A percentile compares a stretch with the other conserved stretches of the same genome.
These are phyloP conservation scores for Daldinia sp. DNA, from an alignment of 2,329 filamentous ascomycete genomes.

Conservation along the genomic window DNA sequence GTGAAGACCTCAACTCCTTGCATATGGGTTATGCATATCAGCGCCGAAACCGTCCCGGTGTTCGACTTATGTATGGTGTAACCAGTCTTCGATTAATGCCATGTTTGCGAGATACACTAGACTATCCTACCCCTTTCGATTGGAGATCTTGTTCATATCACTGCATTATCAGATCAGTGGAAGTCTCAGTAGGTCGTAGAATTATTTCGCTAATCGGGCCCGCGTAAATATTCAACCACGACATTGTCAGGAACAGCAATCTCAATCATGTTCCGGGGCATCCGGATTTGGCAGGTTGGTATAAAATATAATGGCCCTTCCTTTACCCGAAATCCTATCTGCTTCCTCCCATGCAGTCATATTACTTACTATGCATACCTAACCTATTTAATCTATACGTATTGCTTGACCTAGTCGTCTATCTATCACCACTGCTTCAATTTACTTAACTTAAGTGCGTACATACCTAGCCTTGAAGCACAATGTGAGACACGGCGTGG, in stretches of 20 bases:
- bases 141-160: conserved; percentile 8
- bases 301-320: conserved; percentile 23
- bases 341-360: conserved; percentile 39
- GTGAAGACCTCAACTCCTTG: conserved; percentile 35
- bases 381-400: conserved; percentile 22
- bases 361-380: conserved; percentile 12
- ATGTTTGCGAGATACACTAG: conserved; percentile 14
- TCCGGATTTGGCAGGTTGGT: conserved; percentile 39
- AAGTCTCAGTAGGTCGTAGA: neutral
- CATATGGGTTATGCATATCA: conserved; percentile 41
- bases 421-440: conserved; percentile 4
- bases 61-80: conserved; percentile 30
- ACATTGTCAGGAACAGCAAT: conserved; percentile 10
- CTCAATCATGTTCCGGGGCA: conserved; percentile 17
- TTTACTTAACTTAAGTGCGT: neutral
- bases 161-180: neutral
- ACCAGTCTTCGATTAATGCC: conserved; percentile 11
- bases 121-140: conserved; percentile 2
- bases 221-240: conserved; percentile 17
- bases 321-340: conserved; percentile 34
- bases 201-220: conserved; percentile 10
- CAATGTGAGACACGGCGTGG: conserved; percentile 30
- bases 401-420: conserved; percentile 1
- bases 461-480: conserved; percentile 8
- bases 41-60: conserved; percentile 38